A percentile compares a stretch with the other conserved stretches of the same genome.
These are phyloP conservation scores for Debaryomyces castellii DNA, from an alignment of 805 yeast genomes.

Conservation along the genomic window DNA sequence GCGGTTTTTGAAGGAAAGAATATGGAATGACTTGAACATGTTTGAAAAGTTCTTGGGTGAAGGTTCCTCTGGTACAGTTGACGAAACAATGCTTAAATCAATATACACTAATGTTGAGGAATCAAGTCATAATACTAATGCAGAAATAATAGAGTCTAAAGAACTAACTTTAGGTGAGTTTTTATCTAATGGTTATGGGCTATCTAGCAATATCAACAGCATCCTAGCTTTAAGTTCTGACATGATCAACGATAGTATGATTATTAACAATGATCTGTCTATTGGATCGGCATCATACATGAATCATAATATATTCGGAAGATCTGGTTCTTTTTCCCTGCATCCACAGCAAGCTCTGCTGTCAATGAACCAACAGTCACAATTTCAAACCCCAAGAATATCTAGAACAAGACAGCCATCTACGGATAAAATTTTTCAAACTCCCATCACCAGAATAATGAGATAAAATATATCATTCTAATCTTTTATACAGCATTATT, in stretches of 20 bases:
- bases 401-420: constrained; percentile 39
- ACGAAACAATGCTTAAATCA: constrained; percentile 33
- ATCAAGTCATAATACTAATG: constrained; percentile 8
- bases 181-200: constrained; percentile 30
- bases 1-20: constrained; percentile 24
- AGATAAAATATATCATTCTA: constrained; percentile 10
- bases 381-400: constrained; percentile 38
- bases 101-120: constrained; percentile 13
- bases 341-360: not conserved
- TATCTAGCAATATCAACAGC: constrained; percentile 11
- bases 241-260: constrained; percentile 22
- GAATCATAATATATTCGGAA: constrained; percentile 20
- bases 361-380: constrained; percentile 1
- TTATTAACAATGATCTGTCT: constrained; percentile 34
- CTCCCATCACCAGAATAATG: constrained; percentile 41
- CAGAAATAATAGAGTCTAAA: constrained; percentile 11
- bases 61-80: constrained; percentile 18
- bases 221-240: constrained; percentile 13
- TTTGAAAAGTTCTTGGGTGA: constrained; percentile 26
- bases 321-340: constrained; percentile 4
- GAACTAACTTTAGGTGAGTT: constrained; percentile 31
- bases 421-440: constrained; percentile 38
- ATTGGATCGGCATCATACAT: constrained; percentile 28
- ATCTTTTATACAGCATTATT: constrained; percentile 3
- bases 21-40: constrained; percentile 36